Conservation (phyloP, 495 filamentous ascomycete genomes). For the Daldinia childiae region DNA sequence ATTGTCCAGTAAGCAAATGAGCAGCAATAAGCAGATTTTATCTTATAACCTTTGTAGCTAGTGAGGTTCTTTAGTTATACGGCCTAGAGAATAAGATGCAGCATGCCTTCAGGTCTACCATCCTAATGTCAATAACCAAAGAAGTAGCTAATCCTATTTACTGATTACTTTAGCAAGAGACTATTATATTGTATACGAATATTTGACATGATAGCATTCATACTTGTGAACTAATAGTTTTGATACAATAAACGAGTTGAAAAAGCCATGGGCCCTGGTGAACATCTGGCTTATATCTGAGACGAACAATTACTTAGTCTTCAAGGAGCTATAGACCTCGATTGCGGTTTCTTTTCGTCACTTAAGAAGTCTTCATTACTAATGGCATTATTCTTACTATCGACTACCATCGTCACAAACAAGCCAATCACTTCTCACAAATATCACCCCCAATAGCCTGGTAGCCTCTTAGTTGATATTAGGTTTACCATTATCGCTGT, state of each 20-base stretch:
- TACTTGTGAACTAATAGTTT: not conserved
- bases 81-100: not conserved
- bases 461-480: no score
- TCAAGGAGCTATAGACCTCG: not conserved
- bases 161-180: not conserved
- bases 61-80: not conserved
- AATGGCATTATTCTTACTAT: no score
- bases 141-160: not conserved
- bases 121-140: not conserved
- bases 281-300: not conserved
- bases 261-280: not conserved
- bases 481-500: no score
- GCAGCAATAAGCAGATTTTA: not conserved
- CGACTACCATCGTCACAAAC: no score
- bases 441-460: no score
- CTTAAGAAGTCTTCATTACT: no score
- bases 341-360: no score
- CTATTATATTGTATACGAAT: not conserved
- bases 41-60: not conserved
- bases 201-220: not conserved
- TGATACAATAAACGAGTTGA: not conserved
- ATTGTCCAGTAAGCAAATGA: not conserved
- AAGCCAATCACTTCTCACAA: no score
- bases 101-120: not conserved
- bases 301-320: not conserved